These are phyloP conservation scores for Pontederia paniculata DNA, from an alignment of 176 grass and related monocot species.

Conservation along the genomic window DNA sequence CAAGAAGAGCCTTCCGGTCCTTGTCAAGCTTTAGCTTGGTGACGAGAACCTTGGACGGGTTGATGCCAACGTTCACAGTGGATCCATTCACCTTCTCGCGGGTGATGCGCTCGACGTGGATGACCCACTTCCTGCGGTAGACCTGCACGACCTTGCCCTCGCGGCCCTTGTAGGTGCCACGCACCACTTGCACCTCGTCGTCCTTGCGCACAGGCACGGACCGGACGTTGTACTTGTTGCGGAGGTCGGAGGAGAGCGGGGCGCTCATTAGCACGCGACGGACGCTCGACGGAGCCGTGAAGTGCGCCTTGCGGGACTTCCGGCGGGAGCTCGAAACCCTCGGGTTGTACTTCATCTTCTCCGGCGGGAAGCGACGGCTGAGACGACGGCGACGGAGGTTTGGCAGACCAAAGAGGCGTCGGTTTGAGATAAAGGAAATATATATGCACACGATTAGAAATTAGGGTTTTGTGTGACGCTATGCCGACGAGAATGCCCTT, in stretches of 20 bases:
- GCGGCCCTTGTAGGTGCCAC: background rate
- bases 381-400: background rate
- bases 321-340: conserved; percentile 1
- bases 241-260: background rate
- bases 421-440: no score
- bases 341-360: background rate
- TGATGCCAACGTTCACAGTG: background rate
- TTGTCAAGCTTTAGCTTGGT: background rate
- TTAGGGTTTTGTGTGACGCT: no score
- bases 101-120: conserved; percentile 7
- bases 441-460: no score
- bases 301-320: conserved; percentile 1
- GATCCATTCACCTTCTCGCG: conserved; percentile 4
- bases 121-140: conserved; percentile 4
- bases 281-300: conserved; percentile 4
- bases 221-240: background rate
- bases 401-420: no score
- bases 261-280: conserved; percentile 5
- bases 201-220: conserved; percentile 2
- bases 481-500: no score
- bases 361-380: background rate
- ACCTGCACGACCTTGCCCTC: conserved; percentile 12
- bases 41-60: background rate
- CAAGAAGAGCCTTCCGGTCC: background rate
- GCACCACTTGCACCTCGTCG: conserved; percentile 1